Conservation (phyloP, 345 rosid species). For the Citrus unshiu region DNA sequence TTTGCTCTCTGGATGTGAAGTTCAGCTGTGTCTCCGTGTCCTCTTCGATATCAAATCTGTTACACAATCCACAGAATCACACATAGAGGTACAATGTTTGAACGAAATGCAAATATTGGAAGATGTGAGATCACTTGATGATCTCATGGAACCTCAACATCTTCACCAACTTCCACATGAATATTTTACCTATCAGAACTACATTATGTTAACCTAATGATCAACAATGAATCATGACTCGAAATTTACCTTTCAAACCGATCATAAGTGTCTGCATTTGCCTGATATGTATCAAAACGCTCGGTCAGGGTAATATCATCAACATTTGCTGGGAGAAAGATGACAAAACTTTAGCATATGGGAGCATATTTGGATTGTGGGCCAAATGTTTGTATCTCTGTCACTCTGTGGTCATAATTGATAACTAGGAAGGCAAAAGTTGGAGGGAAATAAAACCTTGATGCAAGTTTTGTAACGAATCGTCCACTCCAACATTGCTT, state of each 20-base stretch:
- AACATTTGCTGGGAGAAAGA: conserved; percentile 54
- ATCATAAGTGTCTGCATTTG: conserved; percentile 38
- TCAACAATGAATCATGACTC: not conserved
- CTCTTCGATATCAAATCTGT: conserved; percentile 77
- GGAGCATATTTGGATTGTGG: not conserved
- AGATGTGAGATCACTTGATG: not conserved
- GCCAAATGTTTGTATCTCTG: not conserved
- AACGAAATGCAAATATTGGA: not conserved
- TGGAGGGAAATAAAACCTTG: conserved; percentile 51
- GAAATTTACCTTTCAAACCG: conserved; percentile 60
- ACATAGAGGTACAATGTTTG: not conserved
- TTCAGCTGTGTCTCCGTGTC: conserved; percentile 58
- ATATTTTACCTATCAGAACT: not conserved
- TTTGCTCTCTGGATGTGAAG: conserved; percentile 44
- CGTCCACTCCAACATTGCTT: conserved; percentile 35
- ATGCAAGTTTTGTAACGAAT: conserved; percentile 41
- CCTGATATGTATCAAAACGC: conserved; percentile 50
- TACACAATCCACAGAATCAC: conserved; percentile 7
- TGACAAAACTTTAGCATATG: conserved; percentile 12
- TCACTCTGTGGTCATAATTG: not conserved
- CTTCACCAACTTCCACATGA: not conserved
- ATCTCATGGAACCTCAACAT: not conserved
- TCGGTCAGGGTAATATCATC: conserved; percentile 69
- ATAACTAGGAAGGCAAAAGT: not conserved
- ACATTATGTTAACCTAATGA: not conserved